Evolutionary conservation across 2,329 filamentous ascomycete species (phyloP), one percentile per base, ranked within the genome.

Genomic region (Xylariaceae sp.): DNA sequence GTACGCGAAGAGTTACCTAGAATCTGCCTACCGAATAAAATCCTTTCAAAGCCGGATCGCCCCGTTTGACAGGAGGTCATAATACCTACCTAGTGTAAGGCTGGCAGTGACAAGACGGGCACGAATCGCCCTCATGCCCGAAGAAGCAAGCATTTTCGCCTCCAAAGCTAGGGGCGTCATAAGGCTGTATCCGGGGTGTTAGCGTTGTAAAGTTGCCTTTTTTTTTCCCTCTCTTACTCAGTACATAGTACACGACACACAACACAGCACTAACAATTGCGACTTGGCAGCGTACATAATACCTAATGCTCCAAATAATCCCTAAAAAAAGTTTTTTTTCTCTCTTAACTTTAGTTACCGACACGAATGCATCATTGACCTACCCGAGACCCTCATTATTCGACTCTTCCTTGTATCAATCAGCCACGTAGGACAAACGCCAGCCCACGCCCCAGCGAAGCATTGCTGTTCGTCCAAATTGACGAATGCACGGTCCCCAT

Each of bases 321-420:
- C n/a, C 10, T 37, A 18, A 39, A 48, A 26, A 53, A 61, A 56
- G 19, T 22, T 45, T 46, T 51, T 49, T 41, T 44, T 39, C 9
- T 16, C 10, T 8, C 8, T 8, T 26, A 4, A 26, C 26, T 4
- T 26, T 26, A n/a, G n/a, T n/a, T n/a, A n/a, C n/a, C n/a, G 26
- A 4, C 26, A 4, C 29, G 42, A 47, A 22, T 55, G 37, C 40
- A 34, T 55, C 53, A 47, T 57, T n/a, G n/a, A n/a, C n/a, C 44
- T 58, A 58, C 51, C 58, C 51, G 43, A 57, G 56, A 55, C 56
- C 45, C 37, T 55, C 45, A 34, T 10, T 18, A 52, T 55, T 53
- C 51, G 47, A 34, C 13, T 34, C 13, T 10, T 47, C 47, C 55
- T 57, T 60, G 58, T 54, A 59, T 63, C 52, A 44, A 61, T 56